Evolutionary conservation across 2,329 filamentous ascomycete genomes (phyloP).

Genomic region (Sporothrix brunneoviolacea): DNA sequence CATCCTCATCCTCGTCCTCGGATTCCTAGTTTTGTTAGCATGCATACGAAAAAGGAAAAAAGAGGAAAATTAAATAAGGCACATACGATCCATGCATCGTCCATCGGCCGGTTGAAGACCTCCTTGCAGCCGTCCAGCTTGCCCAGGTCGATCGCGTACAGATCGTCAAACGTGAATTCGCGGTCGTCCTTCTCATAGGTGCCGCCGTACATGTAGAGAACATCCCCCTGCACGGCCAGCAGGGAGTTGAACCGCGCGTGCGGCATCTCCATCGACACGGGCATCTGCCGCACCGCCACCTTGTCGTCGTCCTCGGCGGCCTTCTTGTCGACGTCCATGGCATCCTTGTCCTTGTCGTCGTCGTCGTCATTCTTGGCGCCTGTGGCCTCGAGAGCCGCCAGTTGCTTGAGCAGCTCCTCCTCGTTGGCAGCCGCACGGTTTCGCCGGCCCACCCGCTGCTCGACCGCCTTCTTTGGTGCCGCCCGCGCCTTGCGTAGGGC

Average conservation of each 20-base stretch:
- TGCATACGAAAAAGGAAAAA: constrained; percentile 26
- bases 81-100: constrained; percentile 69
- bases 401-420: constrained; percentile 78
- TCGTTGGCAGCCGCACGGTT: constrained; percentile 84
- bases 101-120: constrained; percentile 73
- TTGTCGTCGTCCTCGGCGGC: constrained; percentile 49
- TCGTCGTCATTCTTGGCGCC: constrained; percentile 2
- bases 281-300: constrained; percentile 54
- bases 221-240: constrained; percentile 83
- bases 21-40: constrained; percentile 50
- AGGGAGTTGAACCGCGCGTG: constrained; percentile 88
- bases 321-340: constrained; percentile 45
- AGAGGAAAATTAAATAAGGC: constrained; percentile 10
- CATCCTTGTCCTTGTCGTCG: constrained; percentile 55
- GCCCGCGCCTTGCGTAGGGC: constrained; percentile 66
- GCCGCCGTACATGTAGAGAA: constrained; percentile 88
- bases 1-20: constrained; percentile 52
- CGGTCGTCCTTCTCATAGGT: constrained; percentile 93
- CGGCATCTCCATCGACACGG: constrained; percentile 72
- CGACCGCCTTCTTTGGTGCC: constrained; percentile 47
- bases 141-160: constrained; percentile 88
- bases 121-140: constrained; percentile 93
- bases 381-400: constrained; percentile 70
- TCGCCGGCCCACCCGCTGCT: constrained; percentile 51
- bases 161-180: constrained; percentile 92